phyloP scores from a whole-genome alignment of 2,329 filamentous ascomycete genomes.

The Cryoendolithus antarcticus region DNA sequence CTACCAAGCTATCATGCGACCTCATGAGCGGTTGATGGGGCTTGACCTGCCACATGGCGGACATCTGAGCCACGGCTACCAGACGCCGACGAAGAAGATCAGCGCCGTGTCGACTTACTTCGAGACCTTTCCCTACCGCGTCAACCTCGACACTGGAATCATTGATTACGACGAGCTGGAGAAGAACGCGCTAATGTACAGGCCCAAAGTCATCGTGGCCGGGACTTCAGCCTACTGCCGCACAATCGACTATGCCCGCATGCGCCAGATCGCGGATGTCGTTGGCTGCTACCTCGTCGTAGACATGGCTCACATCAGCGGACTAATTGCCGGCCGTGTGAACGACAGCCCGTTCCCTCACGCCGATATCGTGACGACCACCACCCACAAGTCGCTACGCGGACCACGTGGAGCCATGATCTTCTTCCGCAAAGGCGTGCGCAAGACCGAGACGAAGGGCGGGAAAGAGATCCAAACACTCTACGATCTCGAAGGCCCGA shows the following conservation, averaged over 20 bases:
- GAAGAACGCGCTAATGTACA: slow-evolving; percentile 81
- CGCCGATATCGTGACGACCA: slow-evolving; percentile 95
- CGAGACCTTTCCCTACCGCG: slow-evolving; percentile 93
- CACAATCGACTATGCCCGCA: slow-evolving; percentile 89
- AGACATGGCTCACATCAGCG: slow-evolving; percentile 98
- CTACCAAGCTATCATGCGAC: slow-evolving; percentile 83
- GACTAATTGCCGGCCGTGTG: slow-evolving; percentile 82
- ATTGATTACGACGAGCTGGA: slow-evolving; percentile 94
- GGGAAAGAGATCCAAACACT: slow-evolving; percentile 62
- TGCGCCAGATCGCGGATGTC: slow-evolving; percentile 89
- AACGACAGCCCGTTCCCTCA: slow-evolving; percentile 86
- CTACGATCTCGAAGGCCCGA: slow-evolving; percentile 89
- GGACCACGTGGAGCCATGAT: slow-evolving; percentile 98
- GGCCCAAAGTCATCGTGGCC: slow-evolving; percentile 90
- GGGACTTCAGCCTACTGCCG: slow-evolving; percentile 98
- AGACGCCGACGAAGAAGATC: slow-evolving; percentile 73
- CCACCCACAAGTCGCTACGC: slow-evolving; percentile 97
- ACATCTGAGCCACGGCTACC: slow-evolving; percentile 92
- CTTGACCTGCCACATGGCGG: slow-evolving; percentile 93
- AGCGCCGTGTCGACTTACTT: slow-evolving; percentile 98
- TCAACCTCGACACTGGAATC: slow-evolving; percentile 78
- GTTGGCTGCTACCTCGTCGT: slow-evolving; percentile 91
- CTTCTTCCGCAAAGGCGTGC: slow-evolving; percentile 97
- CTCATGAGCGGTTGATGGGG: slow-evolving; percentile 93
- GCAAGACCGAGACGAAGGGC: slow-evolving; percentile 78